phyloP scores from a whole-genome alignment of 495 filamentous ascomycete species.

The Penicillium malachiteum region DNA sequence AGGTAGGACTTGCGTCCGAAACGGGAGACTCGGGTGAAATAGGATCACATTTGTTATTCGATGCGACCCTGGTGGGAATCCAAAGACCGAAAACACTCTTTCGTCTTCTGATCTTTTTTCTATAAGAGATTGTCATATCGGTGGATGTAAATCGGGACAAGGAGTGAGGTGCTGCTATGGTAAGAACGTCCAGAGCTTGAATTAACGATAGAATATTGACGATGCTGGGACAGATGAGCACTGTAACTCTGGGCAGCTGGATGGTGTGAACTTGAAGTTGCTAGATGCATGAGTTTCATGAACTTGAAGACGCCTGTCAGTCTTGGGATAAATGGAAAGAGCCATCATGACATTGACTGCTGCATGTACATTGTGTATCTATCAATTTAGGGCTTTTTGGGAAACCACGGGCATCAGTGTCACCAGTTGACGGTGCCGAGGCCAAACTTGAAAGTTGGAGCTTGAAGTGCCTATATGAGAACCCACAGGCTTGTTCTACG shows the following conservation, averaged over 20 bases:
- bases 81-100: conserved; percentile 25
- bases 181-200: conserved; percentile 1
- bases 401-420: neutral
- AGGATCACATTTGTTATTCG: conserved; percentile 10
- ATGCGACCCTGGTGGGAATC: conserved; percentile 18
- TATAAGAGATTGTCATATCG: conserved; percentile 22
- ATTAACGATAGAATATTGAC: neutral
- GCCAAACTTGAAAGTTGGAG: too few species aligned
- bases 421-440: too few species aligned
- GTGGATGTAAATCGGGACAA: neutral
- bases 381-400: neutral
- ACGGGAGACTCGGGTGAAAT: conserved; percentile 21
- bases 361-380: neutral
- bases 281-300: neutral
- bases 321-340: neutral
- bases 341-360: neutral
- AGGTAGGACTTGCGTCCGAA: conserved; percentile 26
- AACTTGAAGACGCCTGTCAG: neutral
- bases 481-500: too few species aligned
- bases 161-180: neutral
- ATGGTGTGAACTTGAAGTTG: neutral
- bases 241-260: neutral
- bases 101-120: conserved; percentile 15
- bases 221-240: neutral
- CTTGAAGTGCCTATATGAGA: too few species aligned